Percentiles rank a stretch among this genome's conserved stretches.
phyloP scores from a whole-genome alignment of 306 rosid species.

The Corylus heterophylla region DNA sequence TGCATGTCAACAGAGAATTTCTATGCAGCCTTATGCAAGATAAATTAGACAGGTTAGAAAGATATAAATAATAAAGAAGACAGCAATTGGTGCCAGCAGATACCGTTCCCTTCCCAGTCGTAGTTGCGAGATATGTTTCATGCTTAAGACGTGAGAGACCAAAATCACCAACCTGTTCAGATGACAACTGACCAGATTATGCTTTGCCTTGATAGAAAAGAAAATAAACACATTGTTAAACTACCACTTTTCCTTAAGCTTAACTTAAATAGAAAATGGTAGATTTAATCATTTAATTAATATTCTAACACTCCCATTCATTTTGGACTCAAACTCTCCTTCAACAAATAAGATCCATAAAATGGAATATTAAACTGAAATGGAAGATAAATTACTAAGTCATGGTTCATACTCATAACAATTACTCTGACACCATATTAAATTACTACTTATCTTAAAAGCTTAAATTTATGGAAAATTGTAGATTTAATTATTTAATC shows the following conservation, averaged over 20 bases:
- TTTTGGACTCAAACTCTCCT: too few relatives aligned
- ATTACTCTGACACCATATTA: too few relatives aligned
- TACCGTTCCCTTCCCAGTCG: conserved; percentile 99
- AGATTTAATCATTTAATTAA: neutral
- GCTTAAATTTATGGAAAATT: too few relatives aligned
- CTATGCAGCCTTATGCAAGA: conserved; percentile 2
- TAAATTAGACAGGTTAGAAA: conserved; percentile 19
- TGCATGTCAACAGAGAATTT: neutral
- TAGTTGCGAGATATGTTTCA: conserved; percentile 87
- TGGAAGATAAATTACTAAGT: too few relatives aligned
- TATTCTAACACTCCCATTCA: too few relatives aligned
- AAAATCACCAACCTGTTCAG: conserved; percentile 89
- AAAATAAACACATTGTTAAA: neutral
- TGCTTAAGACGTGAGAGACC: conserved; percentile 97
- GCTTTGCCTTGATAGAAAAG: conserved; percentile 21
- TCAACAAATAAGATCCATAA: too few relatives aligned
- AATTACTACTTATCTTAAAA: too few relatives aligned
- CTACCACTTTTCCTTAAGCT: too few relatives aligned
- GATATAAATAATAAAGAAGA: conserved; percentile 6
- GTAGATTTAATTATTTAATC: too few relatives aligned
- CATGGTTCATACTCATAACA: too few relatives aligned
- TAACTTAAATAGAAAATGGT: too few relatives aligned
- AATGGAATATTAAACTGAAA: too few relatives aligned
- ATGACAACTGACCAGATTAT: conserved; percentile 19
- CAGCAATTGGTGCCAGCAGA: conserved; percentile 7